Evolutionary conservation across 495 filamentous ascomycete genomes (phyloP).

Genomic region (Podospora tetraspora): DNA sequence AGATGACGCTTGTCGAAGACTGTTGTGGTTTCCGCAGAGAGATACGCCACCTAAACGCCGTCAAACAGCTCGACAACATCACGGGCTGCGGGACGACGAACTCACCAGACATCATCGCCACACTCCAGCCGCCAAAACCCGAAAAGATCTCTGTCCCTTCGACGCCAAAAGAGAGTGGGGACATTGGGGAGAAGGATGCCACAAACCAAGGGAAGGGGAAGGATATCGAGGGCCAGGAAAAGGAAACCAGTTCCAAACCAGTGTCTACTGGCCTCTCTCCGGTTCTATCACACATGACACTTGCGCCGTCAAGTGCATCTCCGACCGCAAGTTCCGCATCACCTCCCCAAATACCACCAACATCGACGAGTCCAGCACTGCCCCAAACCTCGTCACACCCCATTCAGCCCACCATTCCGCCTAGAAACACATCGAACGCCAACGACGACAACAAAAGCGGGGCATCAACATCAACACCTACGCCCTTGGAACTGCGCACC

Average conservation of each 20-base stretch:
- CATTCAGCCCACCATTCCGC: slow-evolving; percentile 12
- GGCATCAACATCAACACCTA: background rate
- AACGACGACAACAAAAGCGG: background rate
- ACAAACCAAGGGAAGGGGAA: background rate
- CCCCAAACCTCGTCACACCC: background rate
- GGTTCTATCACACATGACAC: slow-evolving; percentile 23
- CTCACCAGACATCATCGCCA: slow-evolving; percentile 52
- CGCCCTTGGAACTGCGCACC: slow-evolving; percentile 7
- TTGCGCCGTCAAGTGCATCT: slow-evolving; percentile 10
- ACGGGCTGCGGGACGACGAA: slow-evolving; percentile 64
- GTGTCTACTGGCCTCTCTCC: slow-evolving; percentile 28
- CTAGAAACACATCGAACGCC: background rate
- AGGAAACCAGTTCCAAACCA: background rate
- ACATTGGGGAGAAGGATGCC: background rate
- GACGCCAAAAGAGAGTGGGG: background rate
- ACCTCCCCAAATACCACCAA: background rate
- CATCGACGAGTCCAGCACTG: background rate
- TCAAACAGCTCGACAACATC: slow-evolving; percentile 69
- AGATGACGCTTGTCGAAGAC: slow-evolving; percentile 80
- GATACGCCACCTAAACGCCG: slow-evolving; percentile 65
- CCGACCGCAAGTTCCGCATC: slow-evolving; percentile 1
- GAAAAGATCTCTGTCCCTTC: background rate
- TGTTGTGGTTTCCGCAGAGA: slow-evolving; percentile 79
- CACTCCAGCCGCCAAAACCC: slow-evolving; percentile 17
- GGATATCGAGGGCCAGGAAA: slow-evolving; percentile 3